Conservation (phyloP, 2,329 filamentous ascomycete species). For the Arthroderma sp. region DNA sequence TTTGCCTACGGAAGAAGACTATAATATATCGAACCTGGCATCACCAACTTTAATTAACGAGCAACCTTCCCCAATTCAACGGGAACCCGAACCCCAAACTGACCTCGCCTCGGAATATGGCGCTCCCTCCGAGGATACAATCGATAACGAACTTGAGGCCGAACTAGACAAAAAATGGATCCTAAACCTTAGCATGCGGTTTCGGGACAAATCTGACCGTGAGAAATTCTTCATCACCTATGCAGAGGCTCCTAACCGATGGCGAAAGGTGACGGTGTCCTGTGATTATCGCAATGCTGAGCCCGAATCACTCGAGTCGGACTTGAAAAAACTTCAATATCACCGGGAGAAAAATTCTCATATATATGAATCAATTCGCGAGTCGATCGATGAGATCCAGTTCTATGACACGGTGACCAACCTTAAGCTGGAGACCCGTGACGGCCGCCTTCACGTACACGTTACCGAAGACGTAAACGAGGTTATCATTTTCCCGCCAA, state of each 20-base stretch:
- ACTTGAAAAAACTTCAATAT: slow-evolving; percentile 63
- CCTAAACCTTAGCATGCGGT: slow-evolving; percentile 95
- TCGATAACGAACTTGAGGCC: slow-evolving; percentile 21
- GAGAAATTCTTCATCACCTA: slow-evolving; percentile 99
- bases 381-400: slow-evolving; percentile 83
- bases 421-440: slow-evolving; percentile 77
- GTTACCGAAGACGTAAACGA: slow-evolving; percentile 96
- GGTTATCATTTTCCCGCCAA: slow-evolving; percentile 73
- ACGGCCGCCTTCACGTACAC: slow-evolving; percentile 83
- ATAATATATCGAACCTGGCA: not conserved
- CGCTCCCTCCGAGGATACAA: slow-evolving; percentile 20
- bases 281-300: slow-evolving; percentile 79
- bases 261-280: slow-evolving; percentile 84
- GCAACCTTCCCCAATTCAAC: not conserved
- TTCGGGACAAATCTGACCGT: slow-evolving; percentile 77
- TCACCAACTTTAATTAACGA: not conserved
- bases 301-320: slow-evolving; percentile 70
- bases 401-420: slow-evolving; percentile 96
- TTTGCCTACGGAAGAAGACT: slow-evolving; percentile 28
- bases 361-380: slow-evolving; percentile 88
- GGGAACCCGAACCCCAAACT: not conserved
- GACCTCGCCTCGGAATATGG: slow-evolving; percentile 10
- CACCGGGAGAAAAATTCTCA: slow-evolving; percentile 86
- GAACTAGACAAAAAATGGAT: slow-evolving; percentile 90
- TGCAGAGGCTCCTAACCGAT: slow-evolving; percentile 63